Base-by-base conservation (phyloP, 768 basidiomycete species). In the Leccinum boreale region DNA sequence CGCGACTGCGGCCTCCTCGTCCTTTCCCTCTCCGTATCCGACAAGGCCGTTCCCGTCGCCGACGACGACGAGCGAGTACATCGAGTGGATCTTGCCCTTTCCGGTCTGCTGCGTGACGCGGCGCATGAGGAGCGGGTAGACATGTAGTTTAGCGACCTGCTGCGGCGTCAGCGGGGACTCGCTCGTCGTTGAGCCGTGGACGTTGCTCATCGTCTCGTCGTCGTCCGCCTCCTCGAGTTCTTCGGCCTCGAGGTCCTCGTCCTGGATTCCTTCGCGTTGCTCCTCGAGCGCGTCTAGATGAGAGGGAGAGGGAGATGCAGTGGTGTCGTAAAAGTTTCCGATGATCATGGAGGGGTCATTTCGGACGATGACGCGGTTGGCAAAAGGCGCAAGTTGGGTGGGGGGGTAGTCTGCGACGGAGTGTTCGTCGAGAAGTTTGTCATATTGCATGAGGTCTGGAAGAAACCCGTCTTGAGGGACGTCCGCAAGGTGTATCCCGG, bases 41-140 rank as follows among this genome's bases (percentile, higher is more conserved):
- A 96, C 85, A 26, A 94, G 78, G 0, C 93, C 94, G 35, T 89
- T 78, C 3, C 91, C 90, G 68, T 95, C 85, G 3, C 93, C 93
- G 33, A 90, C 84, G 58, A 94, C 83, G 62, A 86, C 81, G 61
- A 90, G 80, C 39, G 77, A 75, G 53, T 83, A 83, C 52, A 79
- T 71, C 17, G 85, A 81, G 26, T 81, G 78, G 59, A 90, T 88
- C 68, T 93, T 96, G 14, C 97, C 97, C 74, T 98, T 98, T 56
- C 89, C 87, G 0, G 94, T 98, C 80, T 98, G 95, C 60, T 92
- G 89, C 4, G 84, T 85, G 64, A 95, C 87, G 44, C 85, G 76
- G 6, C 86, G 81, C 61, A 58, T 62, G 60, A 83, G 58, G 57
- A 82, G 72, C 0, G 76, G 62, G 60, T 77, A 79, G 21, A 71